Conservation (phyloP, 2,329 filamentous ascomycete species). For the Lanzia echinophila region DNA sequence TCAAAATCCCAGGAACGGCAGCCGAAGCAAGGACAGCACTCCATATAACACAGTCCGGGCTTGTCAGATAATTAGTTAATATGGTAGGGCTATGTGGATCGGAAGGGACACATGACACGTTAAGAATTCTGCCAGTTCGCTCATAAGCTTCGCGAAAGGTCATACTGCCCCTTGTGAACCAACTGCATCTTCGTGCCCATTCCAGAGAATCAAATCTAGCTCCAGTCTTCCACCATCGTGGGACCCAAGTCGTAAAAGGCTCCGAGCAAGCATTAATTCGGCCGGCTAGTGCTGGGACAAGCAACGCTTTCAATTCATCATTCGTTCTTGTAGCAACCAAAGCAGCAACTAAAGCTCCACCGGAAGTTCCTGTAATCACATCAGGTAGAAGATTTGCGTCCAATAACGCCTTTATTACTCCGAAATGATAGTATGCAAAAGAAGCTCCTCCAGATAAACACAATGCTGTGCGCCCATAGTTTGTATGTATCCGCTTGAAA, state of each 20-base stretch:
- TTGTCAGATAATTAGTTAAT: constrained; percentile 89
- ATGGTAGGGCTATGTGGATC: constrained; percentile 89
- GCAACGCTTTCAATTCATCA: constrained; percentile 76
- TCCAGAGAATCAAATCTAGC: constrained; percentile 90
- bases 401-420: constrained; percentile 80
- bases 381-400: constrained; percentile 82
- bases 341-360: constrained; percentile 82
- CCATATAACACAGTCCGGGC: constrained; percentile 97
- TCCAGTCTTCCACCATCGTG: constrained; percentile 85
- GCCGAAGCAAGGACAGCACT: constrained; percentile 91
- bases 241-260: constrained; percentile 65
- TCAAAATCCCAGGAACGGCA: constrained; percentile 91
- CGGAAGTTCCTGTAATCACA: constrained; percentile 94
- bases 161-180: constrained; percentile 87
- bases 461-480: constrained; percentile 86
- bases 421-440: constrained; percentile 96
- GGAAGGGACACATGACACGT: constrained; percentile 91
- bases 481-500: constrained; percentile 84
- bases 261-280: constrained; percentile 45
- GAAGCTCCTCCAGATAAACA: constrained; percentile 90
- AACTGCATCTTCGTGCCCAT: constrained; percentile 78
- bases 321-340: constrained; percentile 85
- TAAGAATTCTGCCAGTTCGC: constrained; percentile 86
- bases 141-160: constrained; percentile 95
- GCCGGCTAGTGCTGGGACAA: constrained; percentile 37